Percentiles rank a stretch among this genome's conserved stretches.
These are phyloP conservation scores for Scortechinia acanthostroma DNA, from an alignment of 2,329 filamentous ascomycete genomes.

Conservation along the genomic window DNA sequence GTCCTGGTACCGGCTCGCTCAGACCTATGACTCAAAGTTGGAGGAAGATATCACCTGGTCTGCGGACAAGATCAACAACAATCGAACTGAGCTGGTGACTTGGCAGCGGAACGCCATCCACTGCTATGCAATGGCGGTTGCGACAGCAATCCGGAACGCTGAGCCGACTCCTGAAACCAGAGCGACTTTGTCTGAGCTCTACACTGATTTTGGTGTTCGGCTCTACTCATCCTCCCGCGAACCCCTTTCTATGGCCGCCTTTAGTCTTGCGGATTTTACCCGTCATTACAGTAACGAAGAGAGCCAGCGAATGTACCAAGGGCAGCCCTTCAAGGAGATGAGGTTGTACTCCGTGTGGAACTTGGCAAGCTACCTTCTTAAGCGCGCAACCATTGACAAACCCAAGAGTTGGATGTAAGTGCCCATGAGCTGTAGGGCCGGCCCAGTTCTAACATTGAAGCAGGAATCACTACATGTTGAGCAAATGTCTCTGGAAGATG, in stretches of 20 bases:
- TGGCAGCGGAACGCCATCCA: constrained; percentile 23
- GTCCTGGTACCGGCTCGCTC: constrained; percentile 28
- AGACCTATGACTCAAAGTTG: constrained; percentile 25
- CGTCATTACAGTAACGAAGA: constrained; percentile 50
- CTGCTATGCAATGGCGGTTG: constrained; percentile 57
- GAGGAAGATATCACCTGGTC: constrained; percentile 29
- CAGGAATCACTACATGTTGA: constrained; percentile 60
- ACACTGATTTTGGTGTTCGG: constrained; percentile 61
- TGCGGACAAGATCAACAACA: constrained; percentile 27
- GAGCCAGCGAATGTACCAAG: constrained; percentile 43
- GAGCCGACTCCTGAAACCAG: constrained; percentile 43
- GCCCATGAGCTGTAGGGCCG: not conserved
- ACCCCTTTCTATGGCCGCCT: constrained; percentile 62
- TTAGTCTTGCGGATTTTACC: constrained; percentile 51
- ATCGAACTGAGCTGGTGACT: constrained; percentile 18
- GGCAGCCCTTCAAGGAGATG: constrained; percentile 46
- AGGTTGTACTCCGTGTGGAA: constrained; percentile 56
- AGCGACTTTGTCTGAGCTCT: constrained; percentile 55
- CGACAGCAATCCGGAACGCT: constrained; percentile 47
- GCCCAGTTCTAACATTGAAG: constrained; percentile 11
- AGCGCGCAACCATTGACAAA: constrained; percentile 45
- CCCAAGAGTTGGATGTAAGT: constrained; percentile 57
- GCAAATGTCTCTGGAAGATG: constrained; percentile 71
- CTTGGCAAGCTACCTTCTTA: constrained; percentile 53
- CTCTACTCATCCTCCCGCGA: constrained; percentile 64